Evolutionary conservation across 2,329 filamentous ascomycete species (phyloP), one percentile per base, ranked within the genome.

Genomic region (Fusarium sp.): DNA sequence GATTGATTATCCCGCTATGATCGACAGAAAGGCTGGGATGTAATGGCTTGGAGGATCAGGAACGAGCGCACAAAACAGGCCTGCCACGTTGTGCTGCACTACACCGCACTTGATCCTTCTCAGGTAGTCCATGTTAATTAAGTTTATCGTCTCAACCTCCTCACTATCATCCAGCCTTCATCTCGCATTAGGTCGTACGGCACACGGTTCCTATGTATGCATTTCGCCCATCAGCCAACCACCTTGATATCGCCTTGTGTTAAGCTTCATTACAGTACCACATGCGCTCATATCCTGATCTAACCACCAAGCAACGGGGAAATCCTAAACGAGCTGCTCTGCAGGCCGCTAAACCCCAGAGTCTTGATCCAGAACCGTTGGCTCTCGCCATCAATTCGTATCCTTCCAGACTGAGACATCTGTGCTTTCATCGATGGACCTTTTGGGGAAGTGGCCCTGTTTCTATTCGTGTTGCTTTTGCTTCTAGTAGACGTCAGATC

Each of bases 331-430:
- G 53, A 68, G 53, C 34, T 58, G 69, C 38, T 9, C 11, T 67
- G 63, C 63, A 66, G 55, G 45, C 31, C 43, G 48, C 68, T 65
- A 68, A 71, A 58, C 64, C 54, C 58, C 36, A 71, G 68, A 58
- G 49, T n/a, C 18, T 34, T 63, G 44, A 58, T 31, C 44, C 20
- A 39, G n/a, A 7, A 18, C 36, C 15, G 9, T 31, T 20, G 49
- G 26, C n/a, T 56, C 56, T 13, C 43, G 34, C 44, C 26, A 51
- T 54, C 33, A 62, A 33, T 51, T 69, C 66, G 65, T 69, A 68
- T 69, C 18, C 60, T 69, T 46, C 51, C 55, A 60, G 43, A 56
- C 53, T 49, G 33, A 68, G 66, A 55, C 49, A 54, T 28, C 13
- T 17, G 40, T 14, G 22, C 33, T 58, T 45, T 48, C 14, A 57